These are phyloP conservation scores for Trichoderma citrinoviride DNA, from an alignment of 2,329 filamentous ascomycete species.

Conservation along the genomic window DNA sequence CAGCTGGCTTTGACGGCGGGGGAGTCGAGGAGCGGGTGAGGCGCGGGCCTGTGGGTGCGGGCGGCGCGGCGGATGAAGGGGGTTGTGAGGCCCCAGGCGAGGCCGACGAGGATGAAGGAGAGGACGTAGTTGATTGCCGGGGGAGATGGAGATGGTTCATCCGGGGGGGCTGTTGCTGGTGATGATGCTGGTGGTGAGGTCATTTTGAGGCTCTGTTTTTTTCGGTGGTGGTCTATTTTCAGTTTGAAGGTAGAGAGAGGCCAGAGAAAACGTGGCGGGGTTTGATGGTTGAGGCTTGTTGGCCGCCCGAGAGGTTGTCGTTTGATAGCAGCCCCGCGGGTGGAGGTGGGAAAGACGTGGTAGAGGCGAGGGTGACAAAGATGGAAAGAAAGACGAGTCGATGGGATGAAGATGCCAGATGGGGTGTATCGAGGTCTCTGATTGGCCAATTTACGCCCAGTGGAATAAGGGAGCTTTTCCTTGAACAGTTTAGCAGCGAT, in stretches of 20 bases:
- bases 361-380: background rate
- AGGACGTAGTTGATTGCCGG: conserved; percentile 76
- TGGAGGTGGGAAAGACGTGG: background rate
- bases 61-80: conserved; percentile 89
- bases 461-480: background rate
- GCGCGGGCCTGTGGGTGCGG: conserved; percentile 64
- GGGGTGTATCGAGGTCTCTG: background rate
- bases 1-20: conserved; percentile 55
- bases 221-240: background rate
- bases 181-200: background rate
- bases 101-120: conserved; percentile 84
- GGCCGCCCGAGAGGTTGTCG: background rate
- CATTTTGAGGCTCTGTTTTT: background rate
- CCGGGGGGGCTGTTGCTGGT: conserved; percentile 24
- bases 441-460: background rate
- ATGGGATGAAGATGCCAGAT: background rate
- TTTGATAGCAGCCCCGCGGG: conserved; percentile 11
- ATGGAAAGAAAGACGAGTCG: background rate
- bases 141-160: conserved; percentile 31
- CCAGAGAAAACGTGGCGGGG: background rate
- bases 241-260: background rate
- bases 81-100: conserved; percentile 91
- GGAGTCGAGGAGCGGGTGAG: conserved; percentile 54
- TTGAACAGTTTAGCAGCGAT: no score
- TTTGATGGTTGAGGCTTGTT: no score